A percentile compares a stretch with the other conserved stretches of the same genome.
Evolutionary conservation across 768 basidiomycete species (phyloP).

Genomic region (Lactarius tabidus): DNA sequence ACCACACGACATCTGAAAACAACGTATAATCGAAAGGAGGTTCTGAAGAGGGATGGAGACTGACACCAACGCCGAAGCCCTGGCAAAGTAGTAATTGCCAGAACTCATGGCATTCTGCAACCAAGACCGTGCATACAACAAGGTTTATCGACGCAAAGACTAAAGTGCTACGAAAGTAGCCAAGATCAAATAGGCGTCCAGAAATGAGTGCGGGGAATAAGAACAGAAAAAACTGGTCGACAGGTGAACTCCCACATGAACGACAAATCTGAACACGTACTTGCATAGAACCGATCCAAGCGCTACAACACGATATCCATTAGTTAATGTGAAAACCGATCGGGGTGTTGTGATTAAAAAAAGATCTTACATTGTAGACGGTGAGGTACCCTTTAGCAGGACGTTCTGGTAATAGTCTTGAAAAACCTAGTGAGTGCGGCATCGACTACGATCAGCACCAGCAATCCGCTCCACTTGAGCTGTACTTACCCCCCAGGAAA

Average conservation of each 20-base stretch:
- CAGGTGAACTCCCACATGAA: neutral
- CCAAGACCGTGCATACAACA: constrained; percentile 54
- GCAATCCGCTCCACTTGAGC: neutral
- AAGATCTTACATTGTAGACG: constrained; percentile 58
- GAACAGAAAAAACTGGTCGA: constrained; percentile 52
- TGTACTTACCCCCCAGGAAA: constrained; percentile 64
- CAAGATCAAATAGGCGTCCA: constrained; percentile 71
- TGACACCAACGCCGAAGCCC: constrained; percentile 60
- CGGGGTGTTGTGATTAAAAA: neutral
- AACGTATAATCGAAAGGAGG: neutral
- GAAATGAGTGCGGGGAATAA: constrained; percentile 59
- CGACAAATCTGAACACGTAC: constrained; percentile 32
- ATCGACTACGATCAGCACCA: constrained; percentile 1
- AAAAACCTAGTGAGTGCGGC: constrained; percentile 47
- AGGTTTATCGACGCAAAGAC: constrained; percentile 46
- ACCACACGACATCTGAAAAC: constrained; percentile 37
- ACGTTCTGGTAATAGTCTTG: constrained; percentile 66
- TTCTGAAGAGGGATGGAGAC: constrained; percentile 27
- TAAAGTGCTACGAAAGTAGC: constrained; percentile 54
- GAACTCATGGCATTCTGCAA: constrained; percentile 64
- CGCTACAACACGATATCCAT: constrained; percentile 37
- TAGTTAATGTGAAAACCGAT: neutral
- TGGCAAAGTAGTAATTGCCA: constrained; percentile 81
- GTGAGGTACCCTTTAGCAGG: constrained; percentile 44
- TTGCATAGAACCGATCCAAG: constrained; percentile 80